Evolutionary conservation across 1,139 yeast genomes (phyloP).

Genomic region (Yamadazyma oceani): DNA sequence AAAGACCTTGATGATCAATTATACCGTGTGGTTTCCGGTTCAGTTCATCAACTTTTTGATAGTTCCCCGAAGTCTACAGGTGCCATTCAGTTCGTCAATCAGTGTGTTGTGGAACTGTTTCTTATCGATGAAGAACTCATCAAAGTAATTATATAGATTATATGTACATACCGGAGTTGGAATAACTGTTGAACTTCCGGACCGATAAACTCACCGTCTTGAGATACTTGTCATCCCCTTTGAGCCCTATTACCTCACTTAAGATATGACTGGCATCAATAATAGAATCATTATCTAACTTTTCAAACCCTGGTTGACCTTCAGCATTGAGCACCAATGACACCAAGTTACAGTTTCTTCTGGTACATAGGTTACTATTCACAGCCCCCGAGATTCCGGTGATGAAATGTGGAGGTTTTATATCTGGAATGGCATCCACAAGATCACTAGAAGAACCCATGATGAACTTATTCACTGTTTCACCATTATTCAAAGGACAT

Average conservation of each 20-base stretch:
- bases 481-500: conserved; percentile 32
- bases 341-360: conserved; percentile 15
- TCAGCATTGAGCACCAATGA: conserved; percentile 49
- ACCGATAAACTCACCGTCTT: conserved; percentile 28
- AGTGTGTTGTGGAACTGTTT: conserved; percentile 93
- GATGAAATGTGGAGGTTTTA: conserved; percentile 56
- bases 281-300: conserved; percentile 37
- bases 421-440: conserved; percentile 25
- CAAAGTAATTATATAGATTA: conserved; percentile 2
- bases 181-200: conserved; percentile 36
- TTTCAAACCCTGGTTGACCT: conserved; percentile 59
- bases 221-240: conserved; percentile 20
- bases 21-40: conserved; percentile 92
- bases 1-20: conserved; percentile 75
- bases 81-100: conserved; percentile 88
- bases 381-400: conserved; percentile 53
- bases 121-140: conserved; percentile 69
- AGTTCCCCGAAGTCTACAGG: conserved; percentile 79
- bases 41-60: conserved; percentile 85
- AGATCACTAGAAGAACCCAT: conserved; percentile 19
- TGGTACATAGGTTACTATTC: conserved; percentile 26
- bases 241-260: conserved; percentile 15
- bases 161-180: conserved; percentile 43
- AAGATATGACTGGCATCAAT: conserved; percentile 32
- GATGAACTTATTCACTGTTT: conserved; percentile 27